Percentiles rank a stretch among this genome's conserved stretches.
Conservation (phyloP, 306 rosid species). For the Vachellia pachyceras region DNA sequence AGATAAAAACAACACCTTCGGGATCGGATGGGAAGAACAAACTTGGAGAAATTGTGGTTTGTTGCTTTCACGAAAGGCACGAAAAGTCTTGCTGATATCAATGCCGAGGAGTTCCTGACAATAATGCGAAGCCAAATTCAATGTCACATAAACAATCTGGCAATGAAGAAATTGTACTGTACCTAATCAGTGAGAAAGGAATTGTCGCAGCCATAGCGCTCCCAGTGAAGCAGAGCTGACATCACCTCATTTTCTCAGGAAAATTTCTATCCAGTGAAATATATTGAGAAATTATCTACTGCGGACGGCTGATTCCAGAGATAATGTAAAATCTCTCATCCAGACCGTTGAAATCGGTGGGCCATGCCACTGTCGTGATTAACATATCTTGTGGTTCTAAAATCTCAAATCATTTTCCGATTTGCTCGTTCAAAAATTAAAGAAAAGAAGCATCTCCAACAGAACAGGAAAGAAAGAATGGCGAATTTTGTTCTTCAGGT, state of each 20-base stretch:
- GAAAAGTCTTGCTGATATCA: conserved; percentile 57
- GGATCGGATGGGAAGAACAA: conserved; percentile 45
- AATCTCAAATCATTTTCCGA: background rate
- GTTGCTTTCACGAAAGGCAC: conserved; percentile 47
- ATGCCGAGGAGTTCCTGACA: conserved; percentile 55
- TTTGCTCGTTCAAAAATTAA: conserved; percentile 15
- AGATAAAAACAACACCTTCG: conserved; percentile 50
- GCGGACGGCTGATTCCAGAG: background rate
- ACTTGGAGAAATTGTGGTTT: conserved; percentile 48
- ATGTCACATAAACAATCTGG: background rate
- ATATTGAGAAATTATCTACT: background rate
- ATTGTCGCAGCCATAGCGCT: conserved; percentile 62
- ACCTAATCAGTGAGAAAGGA: conserved; percentile 59
- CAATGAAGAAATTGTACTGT: background rate
- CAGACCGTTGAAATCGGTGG: conserved; percentile 47
- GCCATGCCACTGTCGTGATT: conserved; percentile 25
- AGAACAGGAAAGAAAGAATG: conserved; percentile 50
- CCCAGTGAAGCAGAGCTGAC: conserved; percentile 2
- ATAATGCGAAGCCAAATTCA: conserved; percentile 7
- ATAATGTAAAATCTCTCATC: conserved; percentile 30
- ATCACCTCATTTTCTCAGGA: conserved; percentile 18
- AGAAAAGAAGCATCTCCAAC: background rate
- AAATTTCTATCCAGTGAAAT: background rate
- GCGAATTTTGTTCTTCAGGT: conserved; percentile 66
- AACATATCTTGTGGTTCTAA: conserved; percentile 18